Percentiles rank a stretch among this genome's conserved stretches.
phyloP scores from a whole-genome alignment of 148 eudicot species.

The Simmondsia chinensis region DNA sequence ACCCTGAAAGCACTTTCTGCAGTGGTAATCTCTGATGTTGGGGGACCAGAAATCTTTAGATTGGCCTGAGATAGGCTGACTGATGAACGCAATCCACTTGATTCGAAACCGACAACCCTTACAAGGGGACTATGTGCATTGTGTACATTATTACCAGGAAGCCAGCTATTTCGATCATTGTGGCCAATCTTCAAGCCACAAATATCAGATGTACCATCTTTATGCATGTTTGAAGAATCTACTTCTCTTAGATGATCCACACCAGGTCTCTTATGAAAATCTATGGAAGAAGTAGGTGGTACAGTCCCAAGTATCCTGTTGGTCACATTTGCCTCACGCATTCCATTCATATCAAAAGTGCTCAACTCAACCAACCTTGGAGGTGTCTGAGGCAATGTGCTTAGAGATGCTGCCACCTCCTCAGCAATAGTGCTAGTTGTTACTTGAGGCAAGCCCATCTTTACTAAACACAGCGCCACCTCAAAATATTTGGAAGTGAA shows the following conservation, averaged over 20 bases:
- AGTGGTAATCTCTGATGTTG: slow-evolving; percentile 11
- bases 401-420: slow-evolving; percentile 50
- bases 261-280: slow-evolving; percentile 12
- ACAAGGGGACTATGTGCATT: slow-evolving; percentile 41
- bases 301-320: slow-evolving; percentile 20
- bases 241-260: slow-evolving; percentile 12
- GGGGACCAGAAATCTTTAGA: slow-evolving; percentile 13
- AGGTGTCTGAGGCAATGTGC: slow-evolving; percentile 45
- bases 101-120: slow-evolving; percentile 81
- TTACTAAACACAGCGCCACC: no score
- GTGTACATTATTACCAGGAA: slow-evolving; percentile 20
- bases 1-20: slow-evolving; percentile 14
- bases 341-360: slow-evolving; percentile 48
- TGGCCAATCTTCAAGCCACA: slow-evolving; percentile 30
- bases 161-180: slow-evolving; percentile 19
- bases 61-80: slow-evolving; percentile 15
- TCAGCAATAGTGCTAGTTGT: slow-evolving; percentile 41
- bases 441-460: slow-evolving; percentile 94
- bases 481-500: no score
- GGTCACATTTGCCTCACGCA: no score
- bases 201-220: slow-evolving; percentile 27
- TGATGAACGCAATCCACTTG: slow-evolving; percentile 25
- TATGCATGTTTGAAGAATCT: slow-evolving; percentile 21
- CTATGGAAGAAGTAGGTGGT: slow-evolving; percentile 25
- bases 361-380: slow-evolving; percentile 25